phyloP scores from a whole-genome alignment of 1,284 basidiomycete genomes.

The Fomitopsis schrenkii region DNA sequence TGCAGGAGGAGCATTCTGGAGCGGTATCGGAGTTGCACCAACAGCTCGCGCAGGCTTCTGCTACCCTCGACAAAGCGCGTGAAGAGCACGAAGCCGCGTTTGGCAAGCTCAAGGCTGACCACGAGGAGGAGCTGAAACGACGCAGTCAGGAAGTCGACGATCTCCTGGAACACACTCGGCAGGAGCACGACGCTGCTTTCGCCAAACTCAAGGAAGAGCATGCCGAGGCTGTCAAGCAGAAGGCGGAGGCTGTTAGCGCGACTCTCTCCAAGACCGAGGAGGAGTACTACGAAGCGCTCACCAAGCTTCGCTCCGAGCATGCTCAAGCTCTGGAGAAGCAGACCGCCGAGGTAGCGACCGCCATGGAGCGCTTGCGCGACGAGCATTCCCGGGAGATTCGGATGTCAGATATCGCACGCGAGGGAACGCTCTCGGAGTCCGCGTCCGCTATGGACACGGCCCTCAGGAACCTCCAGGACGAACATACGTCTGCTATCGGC shows the following conservation, averaged over 20 bases:
- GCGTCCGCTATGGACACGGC: conserved; percentile 59
- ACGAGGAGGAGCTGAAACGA: conserved; percentile 30
- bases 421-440: conserved; percentile 69
- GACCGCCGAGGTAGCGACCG: conserved; percentile 51
- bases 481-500: conserved; percentile 58
- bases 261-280: conserved; percentile 66
- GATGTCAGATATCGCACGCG: conserved; percentile 67
- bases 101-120: conserved; percentile 31
- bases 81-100: conserved; percentile 32
- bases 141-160: conserved; percentile 23
- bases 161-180: conserved; percentile 31
- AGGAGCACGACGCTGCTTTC: conserved; percentile 35
- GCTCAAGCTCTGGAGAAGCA: conserved; percentile 58
- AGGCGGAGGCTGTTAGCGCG: conserved; percentile 52
- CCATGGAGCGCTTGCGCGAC: conserved; percentile 61
- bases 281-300: conserved; percentile 75
- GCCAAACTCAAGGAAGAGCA: conserved; percentile 51
- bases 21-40: conserved; percentile 24
- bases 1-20: conserved; percentile 39
- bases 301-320: conserved; percentile 67
- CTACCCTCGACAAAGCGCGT: conserved; percentile 25
- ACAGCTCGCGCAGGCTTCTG: conserved; percentile 27
- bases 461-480: conserved; percentile 62
- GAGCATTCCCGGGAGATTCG: conserved; percentile 68
- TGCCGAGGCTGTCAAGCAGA: conserved; percentile 48